Evolutionary conservation across 1,284 basidiomycete species (phyloP).

Genomic region (Stereum hirsutum): DNA sequence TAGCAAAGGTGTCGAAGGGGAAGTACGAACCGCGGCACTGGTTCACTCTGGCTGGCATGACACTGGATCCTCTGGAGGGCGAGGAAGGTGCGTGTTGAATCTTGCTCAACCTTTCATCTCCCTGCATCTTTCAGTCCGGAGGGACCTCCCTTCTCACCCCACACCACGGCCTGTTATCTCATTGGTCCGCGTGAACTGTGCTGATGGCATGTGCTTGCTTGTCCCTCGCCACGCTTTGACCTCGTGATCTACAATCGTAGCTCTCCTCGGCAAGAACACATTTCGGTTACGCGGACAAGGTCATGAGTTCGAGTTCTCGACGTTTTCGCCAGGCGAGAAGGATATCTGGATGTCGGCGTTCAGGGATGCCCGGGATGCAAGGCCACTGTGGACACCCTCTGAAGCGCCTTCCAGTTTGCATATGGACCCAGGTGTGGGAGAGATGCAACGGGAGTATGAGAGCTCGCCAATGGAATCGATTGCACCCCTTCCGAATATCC

Average conservation of each 20-base stretch:
- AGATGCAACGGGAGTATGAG: not conserved
- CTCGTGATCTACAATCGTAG: too few relatives aligned
- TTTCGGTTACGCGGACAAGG: constrained; percentile 64
- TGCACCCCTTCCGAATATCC: constrained; percentile 40
- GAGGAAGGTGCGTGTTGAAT: constrained; percentile 41
- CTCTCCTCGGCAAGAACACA: constrained; percentile 68
- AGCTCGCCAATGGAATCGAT: constrained; percentile 1
- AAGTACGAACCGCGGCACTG: constrained; percentile 81
- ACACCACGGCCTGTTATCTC: not conserved
- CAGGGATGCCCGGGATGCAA: constrained; percentile 29
- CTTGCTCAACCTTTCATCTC: constrained; percentile 17
- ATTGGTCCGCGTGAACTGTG: constrained; percentile 1
- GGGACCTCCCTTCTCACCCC: too few relatives aligned
- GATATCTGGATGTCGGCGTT: constrained; percentile 73
- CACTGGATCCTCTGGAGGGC: constrained; percentile 60
- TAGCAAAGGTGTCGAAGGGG: constrained; percentile 79
- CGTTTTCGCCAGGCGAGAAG: constrained; percentile 77
- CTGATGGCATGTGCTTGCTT: constrained; percentile 3
- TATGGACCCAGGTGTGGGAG: not conserved
- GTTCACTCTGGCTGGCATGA: constrained; percentile 60
- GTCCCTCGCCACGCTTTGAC: too few relatives aligned
- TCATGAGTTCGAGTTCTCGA: constrained; percentile 77
- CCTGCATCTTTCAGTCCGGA: too few relatives aligned
- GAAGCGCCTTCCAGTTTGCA: constrained; percentile 17
- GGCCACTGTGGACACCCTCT: constrained; percentile 36